These are phyloP conservation scores for Chaetomiaceae sp. DNA, from an alignment of 2,329 filamentous ascomycete species.

Conservation along the genomic window DNA sequence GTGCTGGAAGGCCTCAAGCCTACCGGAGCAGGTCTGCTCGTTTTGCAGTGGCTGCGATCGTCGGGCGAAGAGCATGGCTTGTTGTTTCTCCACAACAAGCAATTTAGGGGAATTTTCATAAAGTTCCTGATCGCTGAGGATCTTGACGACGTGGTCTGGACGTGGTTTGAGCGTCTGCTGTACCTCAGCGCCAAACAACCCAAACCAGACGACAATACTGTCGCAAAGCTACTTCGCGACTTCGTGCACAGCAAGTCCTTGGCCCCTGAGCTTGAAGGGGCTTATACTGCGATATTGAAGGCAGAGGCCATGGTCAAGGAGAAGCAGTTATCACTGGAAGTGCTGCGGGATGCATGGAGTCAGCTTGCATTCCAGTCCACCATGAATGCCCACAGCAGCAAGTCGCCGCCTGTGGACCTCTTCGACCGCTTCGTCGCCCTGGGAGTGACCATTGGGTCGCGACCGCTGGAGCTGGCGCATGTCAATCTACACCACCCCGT, in stretches of 20 bases:
- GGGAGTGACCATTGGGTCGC: slow-evolving; percentile 36
- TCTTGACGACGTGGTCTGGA: slow-evolving; percentile 48
- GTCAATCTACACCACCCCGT: slow-evolving; percentile 53
- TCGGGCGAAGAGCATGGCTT: slow-evolving; percentile 46
- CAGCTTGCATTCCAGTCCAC: slow-evolving; percentile 50
- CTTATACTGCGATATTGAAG: slow-evolving; percentile 46
- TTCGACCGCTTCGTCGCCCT: slow-evolving; percentile 52
- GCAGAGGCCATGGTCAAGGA: slow-evolving; percentile 42
- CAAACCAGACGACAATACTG: background rate
- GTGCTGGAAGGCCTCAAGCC: slow-evolving; percentile 32
- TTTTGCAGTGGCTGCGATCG: slow-evolving; percentile 51
- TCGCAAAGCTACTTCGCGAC: slow-evolving; percentile 35
- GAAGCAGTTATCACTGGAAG: slow-evolving; percentile 34
- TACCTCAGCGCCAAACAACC: slow-evolving; percentile 5
- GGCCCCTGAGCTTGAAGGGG: slow-evolving; percentile 41
- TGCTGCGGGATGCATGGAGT: slow-evolving; percentile 37
- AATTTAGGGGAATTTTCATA: slow-evolving; percentile 38
- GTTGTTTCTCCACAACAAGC: slow-evolving; percentile 41
- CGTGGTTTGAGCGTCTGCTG: slow-evolving; percentile 46
- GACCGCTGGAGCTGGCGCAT: slow-evolving; percentile 48
- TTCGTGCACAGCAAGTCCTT: slow-evolving; percentile 37
- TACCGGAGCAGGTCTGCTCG: slow-evolving; percentile 44
- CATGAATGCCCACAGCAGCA: slow-evolving; percentile 43
- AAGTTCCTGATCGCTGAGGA: slow-evolving; percentile 51
- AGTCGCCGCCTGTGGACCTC: slow-evolving; percentile 42